Evolutionary conservation across 805 yeast species (phyloP).

Genomic region (Saccharomycopsis malanga): DNA sequence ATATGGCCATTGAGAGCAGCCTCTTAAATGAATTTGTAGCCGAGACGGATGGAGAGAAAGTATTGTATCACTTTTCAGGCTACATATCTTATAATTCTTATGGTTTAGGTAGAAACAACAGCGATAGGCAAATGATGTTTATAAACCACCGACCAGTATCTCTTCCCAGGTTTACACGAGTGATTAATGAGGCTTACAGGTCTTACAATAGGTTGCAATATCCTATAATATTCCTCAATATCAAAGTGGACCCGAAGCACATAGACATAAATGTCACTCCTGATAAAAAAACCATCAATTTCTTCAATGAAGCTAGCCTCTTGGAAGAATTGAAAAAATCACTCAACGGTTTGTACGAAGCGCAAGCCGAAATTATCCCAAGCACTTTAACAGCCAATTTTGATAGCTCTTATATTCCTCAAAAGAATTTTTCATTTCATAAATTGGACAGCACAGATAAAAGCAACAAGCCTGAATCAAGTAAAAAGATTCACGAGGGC

Average conservation of each 20-base stretch:
- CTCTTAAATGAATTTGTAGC: constrained; percentile 15
- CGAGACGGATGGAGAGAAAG: constrained; percentile 25
- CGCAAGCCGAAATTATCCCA: constrained; percentile 32
- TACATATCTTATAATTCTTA: constrained; percentile 67
- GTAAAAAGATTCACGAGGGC: too few species aligned
- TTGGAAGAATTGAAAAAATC: constrained; percentile 7
- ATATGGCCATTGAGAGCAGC: background rate
- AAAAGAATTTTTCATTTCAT: too few species aligned
- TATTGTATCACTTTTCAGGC: constrained; percentile 43
- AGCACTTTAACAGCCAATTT: constrained; percentile 16
- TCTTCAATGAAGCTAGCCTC: constrained; percentile 49
- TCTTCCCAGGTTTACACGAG: constrained; percentile 46
- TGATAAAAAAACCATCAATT: constrained; percentile 67
- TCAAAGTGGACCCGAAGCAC: constrained; percentile 42
- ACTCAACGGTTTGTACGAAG: constrained; percentile 7
- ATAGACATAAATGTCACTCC: constrained; percentile 91
- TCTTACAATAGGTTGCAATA: constrained; percentile 63
- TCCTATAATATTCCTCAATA: constrained; percentile 62
- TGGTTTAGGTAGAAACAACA: constrained; percentile 66
- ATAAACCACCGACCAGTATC: constrained; percentile 72
- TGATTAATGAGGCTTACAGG: constrained; percentile 68
- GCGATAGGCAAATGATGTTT: constrained; percentile 70
- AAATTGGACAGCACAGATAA: too few species aligned
- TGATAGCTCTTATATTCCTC: constrained; percentile 5
- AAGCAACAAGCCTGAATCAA: too few species aligned